Evolutionary conservation across 192 early-diverging fungal species (phyloP).

Genomic region (Pilobolus umbonatus): DNA sequence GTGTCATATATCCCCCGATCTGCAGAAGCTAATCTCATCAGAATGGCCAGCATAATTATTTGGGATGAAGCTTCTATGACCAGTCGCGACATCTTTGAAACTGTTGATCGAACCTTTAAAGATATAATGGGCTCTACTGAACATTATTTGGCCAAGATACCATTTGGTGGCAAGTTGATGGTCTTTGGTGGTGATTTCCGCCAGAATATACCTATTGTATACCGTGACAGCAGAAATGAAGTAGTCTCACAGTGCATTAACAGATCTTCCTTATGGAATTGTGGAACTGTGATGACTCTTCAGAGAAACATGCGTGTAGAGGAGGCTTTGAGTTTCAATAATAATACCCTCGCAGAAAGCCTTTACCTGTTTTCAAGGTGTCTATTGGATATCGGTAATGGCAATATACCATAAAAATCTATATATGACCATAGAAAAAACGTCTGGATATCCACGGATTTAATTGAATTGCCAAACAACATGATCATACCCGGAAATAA

Average conservation of each 20-base stretch:
- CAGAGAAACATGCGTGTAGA: slow-evolving; percentile 14
- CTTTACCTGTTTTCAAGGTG: too few species aligned
- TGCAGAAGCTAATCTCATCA: slow-evolving; percentile 2
- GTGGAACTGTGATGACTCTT: slow-evolving; percentile 2
- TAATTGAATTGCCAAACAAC: not conserved
- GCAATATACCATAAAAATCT: too few species aligned
- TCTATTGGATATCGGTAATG: too few species aligned
- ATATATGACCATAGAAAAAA: too few species aligned
- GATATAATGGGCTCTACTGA: slow-evolving; percentile 5
- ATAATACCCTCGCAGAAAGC: too few species aligned
- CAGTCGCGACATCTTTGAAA: slow-evolving; percentile 12
- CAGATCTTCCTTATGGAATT: slow-evolving; percentile 2
- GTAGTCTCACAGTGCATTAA: slow-evolving; percentile 24
- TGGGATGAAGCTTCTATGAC: slow-evolving; percentile 41
- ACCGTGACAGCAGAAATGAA: not conserved
- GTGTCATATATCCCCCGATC: not conserved
- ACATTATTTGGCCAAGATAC: slow-evolving; percentile 4
- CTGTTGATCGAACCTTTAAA: slow-evolving; percentile 12
- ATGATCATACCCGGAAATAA: not conserved
- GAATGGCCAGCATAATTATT: slow-evolving; percentile 22
- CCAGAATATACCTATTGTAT: slow-evolving; percentile 24
- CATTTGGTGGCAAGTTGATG: slow-evolving; percentile 26
- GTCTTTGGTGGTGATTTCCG: slow-evolving; percentile 34
- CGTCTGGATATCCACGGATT: not conserved
- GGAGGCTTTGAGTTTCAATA: not conserved